Base-by-base conservation (phyloP, 805 yeast species). In the Saturnispora ahearnii region DNA sequence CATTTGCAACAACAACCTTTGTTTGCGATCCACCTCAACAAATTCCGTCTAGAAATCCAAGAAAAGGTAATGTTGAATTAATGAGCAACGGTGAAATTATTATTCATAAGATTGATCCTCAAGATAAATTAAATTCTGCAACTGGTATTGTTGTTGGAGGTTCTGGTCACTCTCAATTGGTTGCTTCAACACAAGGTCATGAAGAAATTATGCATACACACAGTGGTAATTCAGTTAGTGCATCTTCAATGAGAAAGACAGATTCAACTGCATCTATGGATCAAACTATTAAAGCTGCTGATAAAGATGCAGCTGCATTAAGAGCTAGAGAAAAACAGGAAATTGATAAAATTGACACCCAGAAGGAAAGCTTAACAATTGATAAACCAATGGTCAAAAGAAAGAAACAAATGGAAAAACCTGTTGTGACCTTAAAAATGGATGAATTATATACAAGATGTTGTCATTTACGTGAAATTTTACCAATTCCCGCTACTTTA, bases 1-100 rank as follows among this genome's bases (percentile, higher is more conserved):
- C 80, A 0, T 90, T 90, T 65, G 88, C 93, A 0, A 73, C 87
- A 4, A 85, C 85, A 46, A 79, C 82, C 47, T 76, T 88, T 53
- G 73, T 73, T 0, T 73, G 72, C 53, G 96, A 90, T 64, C 97
- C 97, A 2, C 96, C 96, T 1, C 97, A 90, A 61, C 96, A 89
- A 62, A 85, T 90, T 53, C 97, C 97, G 2, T 84, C 95, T 1
- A 70, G 95, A 60, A 76, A 74, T 52, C 96, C 97, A 6, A 73
- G 82, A 55, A 74, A 76, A 57, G 96, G 97, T 7, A 84, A 87
- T 60, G 89, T 83, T 22, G 72, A 69, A 46, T 54, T 67, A 32
- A 57, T 59, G 26, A 26, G 57, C 2, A 64, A 67, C 50, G 71
- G 71, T 24, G 66, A 61, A 40, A 53, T 69, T 18, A 58, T 66